Base-by-base conservation (phyloP, 768 basidiomycete species). In the Lactarius trivialis region DNA sequence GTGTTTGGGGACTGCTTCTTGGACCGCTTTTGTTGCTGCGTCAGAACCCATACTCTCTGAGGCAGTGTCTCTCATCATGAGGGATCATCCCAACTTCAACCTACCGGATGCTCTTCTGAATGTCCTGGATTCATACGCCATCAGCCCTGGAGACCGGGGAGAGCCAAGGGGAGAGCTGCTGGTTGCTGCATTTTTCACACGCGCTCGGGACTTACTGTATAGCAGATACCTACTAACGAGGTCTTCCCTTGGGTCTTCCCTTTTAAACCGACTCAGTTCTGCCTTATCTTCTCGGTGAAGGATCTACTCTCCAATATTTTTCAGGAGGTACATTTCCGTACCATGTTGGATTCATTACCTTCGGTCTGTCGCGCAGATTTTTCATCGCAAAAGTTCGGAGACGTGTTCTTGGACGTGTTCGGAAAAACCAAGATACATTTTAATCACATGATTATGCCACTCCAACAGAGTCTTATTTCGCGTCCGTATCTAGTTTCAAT, bases 11-110 rank as follows among this genome's bases (percentile, higher is more conserved):
- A n/a, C n/a, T n/a, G n/a, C n/a, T n/a, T n/a, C n/a, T n/a, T n/a
- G n/a, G n/a, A n/a, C n/a, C n/a, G n/a, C n/a, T n/a, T n/a, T n/a
- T 28, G 19, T 37, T 9, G 39, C 34, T 3, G 36, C 55, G 7
- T 56, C 55, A 3, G 55, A 56, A 30, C 55, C 55, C 7, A 56
- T 56, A 28, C 55, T 56, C 6, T 56, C 55, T 9, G 55, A 56
- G 28, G 55, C 55, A 0, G 55, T 37, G 6, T 56, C 39, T 15
- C 17, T 4, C 37, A 56, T 56, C 7, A 56, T 56, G 55, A 19
- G 39, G 26, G 15, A 9, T 0, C 2, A 15, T 15, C 7, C 7
- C 19, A 0, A n/a, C 50, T 52, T 52, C 8, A 3, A 30, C 32
- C 7, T 52, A 52, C 17, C 28, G 17, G 17, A 52, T 52, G 50